Evolutionary conservation across 192 early-diverging fungal genomes (phyloP).

Genomic region (Coemansia sp.): DNA sequence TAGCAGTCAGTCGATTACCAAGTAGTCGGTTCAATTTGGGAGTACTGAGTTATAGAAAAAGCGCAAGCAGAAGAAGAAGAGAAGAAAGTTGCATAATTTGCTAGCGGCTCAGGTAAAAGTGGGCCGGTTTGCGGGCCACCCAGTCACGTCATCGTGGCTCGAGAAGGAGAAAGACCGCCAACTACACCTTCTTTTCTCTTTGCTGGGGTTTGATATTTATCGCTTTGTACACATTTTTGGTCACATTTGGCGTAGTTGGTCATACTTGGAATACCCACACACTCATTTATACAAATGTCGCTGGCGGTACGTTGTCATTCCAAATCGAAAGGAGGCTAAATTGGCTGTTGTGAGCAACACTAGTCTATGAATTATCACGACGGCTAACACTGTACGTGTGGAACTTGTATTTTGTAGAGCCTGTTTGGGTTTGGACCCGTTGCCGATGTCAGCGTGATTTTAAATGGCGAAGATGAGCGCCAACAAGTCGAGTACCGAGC

Average conservation of each 20-base stretch:
- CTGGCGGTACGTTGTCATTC: constrained; percentile 41
- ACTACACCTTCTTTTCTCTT: background rate
- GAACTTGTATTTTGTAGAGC: constrained; percentile 29
- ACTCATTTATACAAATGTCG: constrained; percentile 29
- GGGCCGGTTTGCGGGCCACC: background rate
- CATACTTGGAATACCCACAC: background rate
- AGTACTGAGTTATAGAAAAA: background rate
- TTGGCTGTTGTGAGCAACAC: background rate
- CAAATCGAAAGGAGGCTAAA: background rate
- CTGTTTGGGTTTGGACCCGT: constrained; percentile 82
- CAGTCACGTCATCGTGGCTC: constrained; percentile 12
- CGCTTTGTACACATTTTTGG: background rate
- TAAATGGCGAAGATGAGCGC: constrained; percentile 84
- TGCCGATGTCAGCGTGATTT: constrained; percentile 86
- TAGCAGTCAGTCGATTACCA: constrained; percentile 8
- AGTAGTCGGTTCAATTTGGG: constrained; percentile 9
- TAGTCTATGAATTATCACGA: background rate
- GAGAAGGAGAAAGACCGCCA: background rate
- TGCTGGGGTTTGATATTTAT: background rate
- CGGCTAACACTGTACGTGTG: background rate
- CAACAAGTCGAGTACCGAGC: constrained; percentile 94
- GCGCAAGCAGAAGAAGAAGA: background rate
- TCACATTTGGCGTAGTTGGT: constrained; percentile 1
- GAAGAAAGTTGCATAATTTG: background rate
- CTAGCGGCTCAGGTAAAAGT: background rate